These are phyloP conservation scores for Mucor circinelloides DNA, from an alignment of 371 early-diverging fungal genomes.

Conservation along the genomic window DNA sequence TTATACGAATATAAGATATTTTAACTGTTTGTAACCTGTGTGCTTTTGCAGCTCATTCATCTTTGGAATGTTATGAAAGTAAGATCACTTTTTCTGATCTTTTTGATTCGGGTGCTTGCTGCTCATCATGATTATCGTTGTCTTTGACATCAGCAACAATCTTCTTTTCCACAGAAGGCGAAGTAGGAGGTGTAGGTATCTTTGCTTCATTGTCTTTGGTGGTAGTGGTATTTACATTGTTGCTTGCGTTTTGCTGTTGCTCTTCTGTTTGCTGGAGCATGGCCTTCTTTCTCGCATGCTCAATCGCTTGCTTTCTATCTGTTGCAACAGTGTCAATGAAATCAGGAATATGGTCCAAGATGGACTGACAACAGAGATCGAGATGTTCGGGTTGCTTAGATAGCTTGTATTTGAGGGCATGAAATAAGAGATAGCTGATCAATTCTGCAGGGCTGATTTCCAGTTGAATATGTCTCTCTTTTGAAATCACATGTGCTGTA, in stretches of 20 bases:
- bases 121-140: neutral
- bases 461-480: constrained; percentile 3
- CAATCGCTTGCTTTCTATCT: constrained; percentile 29
- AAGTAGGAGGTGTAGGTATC: constrained; percentile 16
- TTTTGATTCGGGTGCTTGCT: too few relatives aligned
- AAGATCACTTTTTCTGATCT: too few relatives aligned
- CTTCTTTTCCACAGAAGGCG: constrained; percentile 13
- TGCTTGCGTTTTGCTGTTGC: neutral
- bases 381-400: constrained; percentile 4
- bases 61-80: too few relatives aligned
- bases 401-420: constrained; percentile 12
- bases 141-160: neutral
- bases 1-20: too few relatives aligned
- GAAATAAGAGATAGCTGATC: constrained; percentile 21
- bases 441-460: constrained; percentile 46
- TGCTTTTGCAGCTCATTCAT: too few relatives aligned
- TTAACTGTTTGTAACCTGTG: too few relatives aligned
- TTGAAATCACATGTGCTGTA: neutral
- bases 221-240: neutral
- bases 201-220: neutral
- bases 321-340: constrained; percentile 12
- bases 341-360: constrained; percentile 15
- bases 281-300: constrained; percentile 15
- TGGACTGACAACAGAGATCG: constrained; percentile 7
- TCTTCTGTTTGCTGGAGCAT: neutral